Percentiles rank a stretch among this genome's conserved stretches.
phyloP scores from a whole-genome alignment of 306 rosid genomes.

The Cicer judaicum region DNA sequence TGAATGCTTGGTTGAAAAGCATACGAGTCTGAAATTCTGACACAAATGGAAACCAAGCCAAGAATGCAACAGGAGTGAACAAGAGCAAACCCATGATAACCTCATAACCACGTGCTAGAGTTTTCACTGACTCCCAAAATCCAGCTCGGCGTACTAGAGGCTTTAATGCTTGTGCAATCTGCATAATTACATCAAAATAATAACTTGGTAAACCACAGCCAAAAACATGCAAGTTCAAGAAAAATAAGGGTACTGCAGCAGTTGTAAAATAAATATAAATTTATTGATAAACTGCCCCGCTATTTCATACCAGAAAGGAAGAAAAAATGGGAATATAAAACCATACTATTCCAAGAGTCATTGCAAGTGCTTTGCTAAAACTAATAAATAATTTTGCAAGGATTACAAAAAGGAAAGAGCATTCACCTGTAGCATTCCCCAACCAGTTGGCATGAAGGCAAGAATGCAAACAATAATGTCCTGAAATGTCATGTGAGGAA shows the following conservation, averaged over 20 bases:
- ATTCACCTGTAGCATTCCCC: constrained; percentile 94
- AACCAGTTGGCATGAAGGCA: constrained; percentile 99
- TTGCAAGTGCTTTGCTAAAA: constrained; percentile 1
- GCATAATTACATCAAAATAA: constrained; percentile 32
- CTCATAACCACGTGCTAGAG: constrained; percentile 91
- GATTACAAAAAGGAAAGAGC: constrained; percentile 7
- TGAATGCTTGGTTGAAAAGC: constrained; percentile 96
- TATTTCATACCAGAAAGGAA: not conserved
- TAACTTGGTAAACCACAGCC: not conserved
- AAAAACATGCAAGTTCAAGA: constrained; percentile 5
- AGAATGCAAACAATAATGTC: constrained; percentile 95
- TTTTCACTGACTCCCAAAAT: constrained; percentile 85
- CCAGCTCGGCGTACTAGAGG: constrained; percentile 73
- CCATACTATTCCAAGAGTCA: not conserved
- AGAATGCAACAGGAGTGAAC: constrained; percentile 87
- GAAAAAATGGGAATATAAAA: not conserved
- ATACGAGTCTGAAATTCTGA: constrained; percentile 94
- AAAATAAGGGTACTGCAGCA: constrained; percentile 25
- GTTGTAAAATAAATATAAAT: constrained; percentile 4
- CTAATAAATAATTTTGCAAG: not conserved
- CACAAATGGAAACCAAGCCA: constrained; percentile 97
- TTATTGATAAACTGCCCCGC: not conserved
- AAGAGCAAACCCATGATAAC: constrained; percentile 83
- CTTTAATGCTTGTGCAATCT: constrained; percentile 92
- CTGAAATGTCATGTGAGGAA: constrained; percentile 84